A percentile compares a stretch with the other conserved stretches of the same genome.
Conservation (phyloP, 208 protist genomes). For the Herpetomonas muscarum region DNA sequence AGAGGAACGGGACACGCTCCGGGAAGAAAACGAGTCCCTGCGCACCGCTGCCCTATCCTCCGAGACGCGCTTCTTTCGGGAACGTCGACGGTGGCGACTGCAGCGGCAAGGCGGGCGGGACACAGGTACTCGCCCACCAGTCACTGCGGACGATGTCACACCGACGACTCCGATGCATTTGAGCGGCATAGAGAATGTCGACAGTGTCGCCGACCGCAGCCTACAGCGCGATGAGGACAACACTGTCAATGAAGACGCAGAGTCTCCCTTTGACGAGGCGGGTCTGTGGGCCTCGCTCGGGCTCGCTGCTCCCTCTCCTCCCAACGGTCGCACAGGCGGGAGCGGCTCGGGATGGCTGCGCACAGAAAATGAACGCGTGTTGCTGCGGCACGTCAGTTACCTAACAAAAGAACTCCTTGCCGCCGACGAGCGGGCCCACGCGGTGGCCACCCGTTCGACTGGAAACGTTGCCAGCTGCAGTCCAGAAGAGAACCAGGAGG, state of each 20-base stretch:
- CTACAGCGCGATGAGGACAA: background rate
- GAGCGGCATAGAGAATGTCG: background rate
- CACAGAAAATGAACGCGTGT: background rate
- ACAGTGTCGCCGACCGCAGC: no score
- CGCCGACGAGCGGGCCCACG: background rate
- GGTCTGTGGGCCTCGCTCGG: background rate
- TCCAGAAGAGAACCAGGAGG: background rate
- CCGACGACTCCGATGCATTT: background rate
- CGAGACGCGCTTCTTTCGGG: background rate
- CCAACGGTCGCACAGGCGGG: no score
- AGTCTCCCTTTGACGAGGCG: background rate
- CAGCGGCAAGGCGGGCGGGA: background rate
- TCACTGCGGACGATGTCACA: no score
- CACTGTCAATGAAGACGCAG: background rate
- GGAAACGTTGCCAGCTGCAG: background rate
- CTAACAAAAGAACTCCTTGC: conserved; percentile 1
- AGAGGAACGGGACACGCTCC: background rate
- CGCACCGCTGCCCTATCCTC: background rate
- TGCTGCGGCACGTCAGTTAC: background rate
- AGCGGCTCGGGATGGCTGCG: no score
- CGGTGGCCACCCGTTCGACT: background rate
- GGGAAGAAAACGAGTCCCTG: background rate
- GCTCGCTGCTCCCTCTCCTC: background rate
- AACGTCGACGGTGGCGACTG: background rate
- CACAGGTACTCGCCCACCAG: background rate